Evolutionary conservation across 2,329 filamentous ascomycete genomes (phyloP), one percentile per base, ranked within the genome.

Genomic region (Lachnellula arida): DNA sequence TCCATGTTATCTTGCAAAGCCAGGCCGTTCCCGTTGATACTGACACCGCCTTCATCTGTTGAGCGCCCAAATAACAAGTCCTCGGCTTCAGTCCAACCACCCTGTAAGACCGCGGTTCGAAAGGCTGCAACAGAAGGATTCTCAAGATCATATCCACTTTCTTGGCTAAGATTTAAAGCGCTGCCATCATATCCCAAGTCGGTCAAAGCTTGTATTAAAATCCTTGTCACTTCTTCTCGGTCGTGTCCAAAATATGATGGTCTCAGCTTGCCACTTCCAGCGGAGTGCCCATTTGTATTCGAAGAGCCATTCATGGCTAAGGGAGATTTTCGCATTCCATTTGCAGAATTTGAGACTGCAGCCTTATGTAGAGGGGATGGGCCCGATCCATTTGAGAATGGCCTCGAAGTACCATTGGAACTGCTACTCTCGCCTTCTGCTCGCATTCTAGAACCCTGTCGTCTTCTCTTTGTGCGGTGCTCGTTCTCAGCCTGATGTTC

Each of bases 121-220:
- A 99, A 97, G 5, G 87, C 84, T n/a, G 91, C 86, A 19, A 97
- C 93, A 1, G 88, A 87, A 1, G 86, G 82, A 57, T 85, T 94
- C 73, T 99, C 94, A 56, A 99, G 76, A 68, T 93, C 84, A 70
- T 83, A 96, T 0, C 91, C 92, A 68, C 93, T 97, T 71, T 95
- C 89, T 58, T 81, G 79, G 67, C 84, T 87, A 55, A 99, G 77
- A 58, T 81, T 84, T 46, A 83, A 79, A 23, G 94, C 93, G 12
- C 93, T 89, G 12, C 78, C 77, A 57, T 85, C 78, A 69, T 97
- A 97, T 2, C 94, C 94, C 75, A 99, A 80, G 70, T 97, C 93
- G 23, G 85, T 83, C 61, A 99, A 75, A 37, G 91, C 89, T 73
- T 99, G 94, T 67, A 99, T 94, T 65, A 99, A 74, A 61, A 97